phyloP scores from a whole-genome alignment of 2,329 filamentous ascomycete genomes.

The Albifimbria verrucaria region DNA sequence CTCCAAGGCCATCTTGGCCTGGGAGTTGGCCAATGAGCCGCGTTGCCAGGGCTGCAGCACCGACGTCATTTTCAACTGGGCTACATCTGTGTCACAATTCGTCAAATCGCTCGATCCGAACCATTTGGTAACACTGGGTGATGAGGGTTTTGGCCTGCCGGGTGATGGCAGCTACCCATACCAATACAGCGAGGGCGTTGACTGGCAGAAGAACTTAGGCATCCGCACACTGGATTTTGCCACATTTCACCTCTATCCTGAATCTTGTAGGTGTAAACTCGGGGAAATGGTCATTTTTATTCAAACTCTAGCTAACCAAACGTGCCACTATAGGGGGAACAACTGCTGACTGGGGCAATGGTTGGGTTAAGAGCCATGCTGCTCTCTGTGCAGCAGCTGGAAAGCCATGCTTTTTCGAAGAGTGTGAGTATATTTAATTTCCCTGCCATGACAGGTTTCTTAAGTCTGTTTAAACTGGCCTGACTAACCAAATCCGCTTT shows the following conservation, averaged over 20 bases:
- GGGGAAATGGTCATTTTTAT: conserved; percentile 11
- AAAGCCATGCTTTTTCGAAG: conserved; percentile 29
- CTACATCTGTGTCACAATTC: conserved; percentile 52
- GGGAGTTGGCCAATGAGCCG: conserved; percentile 65
- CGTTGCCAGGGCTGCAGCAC: conserved; percentile 46
- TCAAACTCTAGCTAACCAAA: background rate
- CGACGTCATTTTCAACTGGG: conserved; percentile 52
- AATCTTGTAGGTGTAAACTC: conserved; percentile 19
- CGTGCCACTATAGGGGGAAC: conserved; percentile 12
- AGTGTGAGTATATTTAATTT: conserved; percentile 20
- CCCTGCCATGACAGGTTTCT: background rate
- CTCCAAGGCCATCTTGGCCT: conserved; percentile 60
- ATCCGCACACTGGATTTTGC: conserved; percentile 50
- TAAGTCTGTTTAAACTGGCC: background rate
- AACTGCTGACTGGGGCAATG: conserved; percentile 12
- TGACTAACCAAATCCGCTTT: background rate
- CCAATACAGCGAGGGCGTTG: conserved; percentile 44
- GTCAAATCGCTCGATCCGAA: conserved; percentile 60
- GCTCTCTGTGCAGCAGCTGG: conserved; percentile 21
- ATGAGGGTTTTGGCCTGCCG: conserved; percentile 47
- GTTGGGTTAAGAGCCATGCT: conserved; percentile 19
- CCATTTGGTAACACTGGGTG: conserved; percentile 63
- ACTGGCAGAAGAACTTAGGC: conserved; percentile 48
- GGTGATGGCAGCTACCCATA: conserved; percentile 53
- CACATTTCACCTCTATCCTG: conserved; percentile 27